These are phyloP conservation scores for Blastobotrys parvus DNA, from an alignment of 805 yeast genomes.

Conservation along the genomic window DNA sequence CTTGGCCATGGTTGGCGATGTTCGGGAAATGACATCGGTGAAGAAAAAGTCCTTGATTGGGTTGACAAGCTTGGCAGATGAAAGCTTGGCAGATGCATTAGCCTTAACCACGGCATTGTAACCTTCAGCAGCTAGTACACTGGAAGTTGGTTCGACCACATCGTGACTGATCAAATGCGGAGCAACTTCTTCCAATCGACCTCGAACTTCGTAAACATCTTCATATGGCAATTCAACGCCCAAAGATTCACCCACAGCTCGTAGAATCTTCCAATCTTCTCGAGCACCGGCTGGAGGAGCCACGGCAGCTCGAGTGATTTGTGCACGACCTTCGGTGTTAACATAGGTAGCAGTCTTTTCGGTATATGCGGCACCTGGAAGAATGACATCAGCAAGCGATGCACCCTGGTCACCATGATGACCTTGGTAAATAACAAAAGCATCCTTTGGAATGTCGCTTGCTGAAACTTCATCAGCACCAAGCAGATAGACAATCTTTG, in stretches of 20 bases:
- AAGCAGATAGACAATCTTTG: conserved; percentile 70
- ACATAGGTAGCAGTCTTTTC: conserved; percentile 80
- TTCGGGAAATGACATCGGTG: conserved; percentile 80
- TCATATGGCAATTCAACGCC: conserved; percentile 69
- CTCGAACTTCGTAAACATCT: conserved; percentile 56
- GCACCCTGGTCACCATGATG: conserved; percentile 91
- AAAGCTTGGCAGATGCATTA: conserved; percentile 41
- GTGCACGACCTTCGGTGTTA: conserved; percentile 86
- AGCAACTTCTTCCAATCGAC: conserved; percentile 65
- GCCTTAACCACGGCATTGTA: conserved; percentile 35
- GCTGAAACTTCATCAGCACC: conserved; percentile 78
- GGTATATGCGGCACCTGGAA: conserved; percentile 85
- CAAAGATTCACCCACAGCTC: conserved; percentile 75
- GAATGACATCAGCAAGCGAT: conserved; percentile 74
- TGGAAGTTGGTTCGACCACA: conserved; percentile 58
- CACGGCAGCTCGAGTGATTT: conserved; percentile 76
- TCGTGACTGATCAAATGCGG: conserved; percentile 76
- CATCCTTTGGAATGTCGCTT: conserved; percentile 67
- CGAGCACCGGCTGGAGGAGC: conserved; percentile 85
- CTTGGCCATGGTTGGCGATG: conserved; percentile 85
- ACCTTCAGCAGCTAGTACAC: conserved; percentile 24
- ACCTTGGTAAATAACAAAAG: conserved; percentile 84
- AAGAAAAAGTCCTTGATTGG: conserved; percentile 79
- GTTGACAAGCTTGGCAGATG: conserved; percentile 48
- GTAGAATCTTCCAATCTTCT: conserved; percentile 83